Evolutionary conservation across 139 green algal species (phyloP), one percentile per base, ranked within the genome.

Genomic region (Chlorella ohadii): DNA sequence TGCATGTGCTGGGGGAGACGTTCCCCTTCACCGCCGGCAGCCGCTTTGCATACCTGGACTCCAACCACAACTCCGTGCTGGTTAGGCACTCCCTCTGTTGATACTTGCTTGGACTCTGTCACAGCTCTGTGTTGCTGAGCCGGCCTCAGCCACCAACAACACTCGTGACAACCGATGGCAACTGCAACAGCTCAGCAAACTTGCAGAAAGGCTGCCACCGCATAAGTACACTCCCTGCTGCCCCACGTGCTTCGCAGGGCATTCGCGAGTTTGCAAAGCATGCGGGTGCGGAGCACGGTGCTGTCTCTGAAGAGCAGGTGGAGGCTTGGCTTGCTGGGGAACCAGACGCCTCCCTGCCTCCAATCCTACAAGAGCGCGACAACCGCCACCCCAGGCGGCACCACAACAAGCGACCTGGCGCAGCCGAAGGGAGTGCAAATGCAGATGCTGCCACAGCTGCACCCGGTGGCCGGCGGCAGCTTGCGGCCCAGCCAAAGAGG

Each of bases 51-150:
- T 95, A 94, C 86, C 87, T 94, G 31, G 75, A 85, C 12, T 89
- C 94, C 79, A 96, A 96, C 87, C 94, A 97, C 87, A 96, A 96
- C 93, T 92, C 85, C 66, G 91, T 96, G 87, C 88, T 96, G 64
- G 67, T 74, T 33, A 74, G 67, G 66, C 6, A 12, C 66, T 41
- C n/a, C n/a, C n/a, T n/a, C n/a, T n/a, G n/a, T n/a, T n/a, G n/a
- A n/a, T n/a, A n/a, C n/a, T n/a, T n/a, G n/a, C n/a, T n/a, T n/a
- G n/a, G n/a, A n/a, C n/a, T n/a, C n/a, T n/a, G n/a, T n/a, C n/a
- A n/a, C n/a, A n/a, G n/a, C n/a, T n/a, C n/a, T n/a, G n/a, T n/a
- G n/a, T n/a, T n/a, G n/a, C n/a, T n/a, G n/a, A n/a, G n/a, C n/a
- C n/a, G n/a, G n/a, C n/a, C n/a, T n/a, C n/a, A n/a, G n/a, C n/a